These are phyloP conservation scores for Dichotomopilus funicola DNA, from an alignment of 2,329 filamentous ascomycete genomes.

Conservation along the genomic window DNA sequence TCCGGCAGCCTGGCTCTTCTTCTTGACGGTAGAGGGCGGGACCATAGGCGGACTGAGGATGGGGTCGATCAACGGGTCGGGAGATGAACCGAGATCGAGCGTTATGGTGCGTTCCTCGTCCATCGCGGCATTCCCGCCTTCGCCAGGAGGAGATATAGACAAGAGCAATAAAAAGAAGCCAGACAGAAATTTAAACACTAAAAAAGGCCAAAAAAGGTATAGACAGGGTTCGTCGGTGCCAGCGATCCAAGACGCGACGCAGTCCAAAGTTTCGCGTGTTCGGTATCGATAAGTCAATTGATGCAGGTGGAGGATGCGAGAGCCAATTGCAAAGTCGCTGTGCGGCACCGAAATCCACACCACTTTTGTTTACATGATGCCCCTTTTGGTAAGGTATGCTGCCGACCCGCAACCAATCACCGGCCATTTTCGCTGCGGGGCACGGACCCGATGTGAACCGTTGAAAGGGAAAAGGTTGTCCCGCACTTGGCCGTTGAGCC, in stretches of 20 bases:
- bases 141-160: not conserved
- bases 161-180: not conserved
- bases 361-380: conserved; percentile 22
- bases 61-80: conserved; percentile 44
- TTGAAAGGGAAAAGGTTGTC: no score
- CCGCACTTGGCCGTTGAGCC: no score
- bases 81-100: conserved; percentile 43
- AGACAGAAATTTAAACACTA: no score
- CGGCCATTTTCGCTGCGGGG: not conserved
- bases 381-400: conserved; percentile 10
- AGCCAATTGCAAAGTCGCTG: conserved; percentile 1
- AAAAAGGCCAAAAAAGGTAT: no score
- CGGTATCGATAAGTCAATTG: conserved; percentile 12
- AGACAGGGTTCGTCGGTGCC: not conserved
- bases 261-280: conserved; percentile 2
- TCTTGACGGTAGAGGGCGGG: conserved; percentile 33
- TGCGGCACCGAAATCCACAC: conserved; percentile 8
- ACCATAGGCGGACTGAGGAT: conserved; percentile 31
- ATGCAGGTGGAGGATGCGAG: conserved; percentile 1
- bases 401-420: conserved; percentile 13
- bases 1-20: conserved; percentile 38
- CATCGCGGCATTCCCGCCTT: conserved; percentile 9
- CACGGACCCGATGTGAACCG: no score
- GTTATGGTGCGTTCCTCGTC: conserved; percentile 24
- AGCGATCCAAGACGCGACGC: not conserved